These are phyloP conservation scores for Serendipita sp. DNA, from an alignment of 768 basidiomycete genomes.

Conservation along the genomic window DNA sequence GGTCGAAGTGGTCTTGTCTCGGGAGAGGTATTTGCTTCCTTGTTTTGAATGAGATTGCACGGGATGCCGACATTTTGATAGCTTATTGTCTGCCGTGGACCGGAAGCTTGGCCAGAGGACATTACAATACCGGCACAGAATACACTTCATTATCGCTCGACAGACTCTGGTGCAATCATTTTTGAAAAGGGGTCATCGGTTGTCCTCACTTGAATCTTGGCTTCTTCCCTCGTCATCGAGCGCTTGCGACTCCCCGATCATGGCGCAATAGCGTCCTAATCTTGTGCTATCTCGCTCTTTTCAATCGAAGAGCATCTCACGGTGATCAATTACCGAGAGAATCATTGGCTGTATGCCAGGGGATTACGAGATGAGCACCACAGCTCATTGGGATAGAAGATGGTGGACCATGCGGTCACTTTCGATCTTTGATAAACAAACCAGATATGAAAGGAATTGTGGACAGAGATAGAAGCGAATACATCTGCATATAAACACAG, in stretches of 20 bases:
- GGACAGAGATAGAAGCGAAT: too few relatives aligned
- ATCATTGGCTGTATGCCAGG: too few relatives aligned
- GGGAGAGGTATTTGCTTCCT: neutral
- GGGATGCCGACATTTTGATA: neutral
- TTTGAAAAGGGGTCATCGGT: conserved; percentile 5
- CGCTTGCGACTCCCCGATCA: neutral
- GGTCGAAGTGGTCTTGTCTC: neutral
- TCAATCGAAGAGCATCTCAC: neutral
- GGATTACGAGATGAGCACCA: too few relatives aligned
- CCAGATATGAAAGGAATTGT: too few relatives aligned
- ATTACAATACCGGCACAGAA: neutral
- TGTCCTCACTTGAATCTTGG: too few relatives aligned
- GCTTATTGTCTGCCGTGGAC: neutral
- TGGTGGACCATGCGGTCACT: too few relatives aligned
- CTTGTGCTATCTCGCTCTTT: neutral
- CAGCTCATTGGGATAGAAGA: too few relatives aligned
- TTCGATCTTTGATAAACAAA: too few relatives aligned
- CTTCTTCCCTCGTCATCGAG: too few relatives aligned
- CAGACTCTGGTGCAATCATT: neutral
- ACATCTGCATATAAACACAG: too few relatives aligned
- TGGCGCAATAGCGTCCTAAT: neutral
- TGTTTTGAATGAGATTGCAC: neutral
- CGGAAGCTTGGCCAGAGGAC: neutral
- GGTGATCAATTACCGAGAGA: neutral
- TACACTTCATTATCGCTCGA: neutral